phyloP scores from a whole-genome alignment of 495 filamentous ascomycete species.

The Penicillium robsamsonii region DNA sequence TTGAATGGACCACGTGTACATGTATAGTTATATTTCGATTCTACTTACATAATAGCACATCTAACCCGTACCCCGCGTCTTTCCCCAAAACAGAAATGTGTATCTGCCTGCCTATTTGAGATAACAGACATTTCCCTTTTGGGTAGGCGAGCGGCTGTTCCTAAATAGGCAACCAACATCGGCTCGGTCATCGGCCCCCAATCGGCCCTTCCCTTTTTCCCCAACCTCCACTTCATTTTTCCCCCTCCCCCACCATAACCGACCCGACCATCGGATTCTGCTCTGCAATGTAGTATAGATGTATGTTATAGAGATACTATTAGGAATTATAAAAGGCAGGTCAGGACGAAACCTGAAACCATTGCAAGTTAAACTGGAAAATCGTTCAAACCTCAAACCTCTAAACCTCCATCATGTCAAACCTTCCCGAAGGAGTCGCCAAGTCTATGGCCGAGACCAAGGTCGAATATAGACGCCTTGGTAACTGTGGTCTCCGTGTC shows the following conservation, averaged over 20 bases:
- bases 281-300: neutral
- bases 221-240: neutral
- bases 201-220: neutral
- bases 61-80: constrained; percentile 1
- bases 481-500: constrained; percentile 4
- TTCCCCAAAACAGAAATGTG: neutral
- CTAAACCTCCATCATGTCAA: neutral
- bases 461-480: neutral
- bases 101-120: neutral
- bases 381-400: neutral
- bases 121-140: neutral
- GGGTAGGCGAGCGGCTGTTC: neutral
- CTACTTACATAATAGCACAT: too few relatives aligned
- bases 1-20: neutral
- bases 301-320: neutral
- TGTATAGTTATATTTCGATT: too few relatives aligned
- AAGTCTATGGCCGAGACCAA: neutral
- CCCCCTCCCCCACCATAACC: neutral
- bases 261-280: constrained; percentile 1
- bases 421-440: neutral
- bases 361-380: neutral
- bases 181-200: neutral
- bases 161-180: constrained; percentile 1
- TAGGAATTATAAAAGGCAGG: neutral
- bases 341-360: neutral